phyloP scores from a whole-genome alignment of 371 early-diverging fungal species.

The Syncephalis plumigaleata region DNA sequence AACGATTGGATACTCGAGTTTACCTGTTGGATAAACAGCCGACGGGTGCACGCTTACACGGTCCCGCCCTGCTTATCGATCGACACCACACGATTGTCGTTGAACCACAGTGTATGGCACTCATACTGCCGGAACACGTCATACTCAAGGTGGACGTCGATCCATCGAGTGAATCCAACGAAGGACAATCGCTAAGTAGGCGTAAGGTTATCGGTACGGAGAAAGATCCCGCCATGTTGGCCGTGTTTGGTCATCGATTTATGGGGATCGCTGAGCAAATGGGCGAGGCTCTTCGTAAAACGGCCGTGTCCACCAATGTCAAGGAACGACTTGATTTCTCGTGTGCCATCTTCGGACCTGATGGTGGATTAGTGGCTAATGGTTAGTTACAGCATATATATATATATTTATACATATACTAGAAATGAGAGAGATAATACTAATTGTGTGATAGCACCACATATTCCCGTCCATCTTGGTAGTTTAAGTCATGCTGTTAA shows the following conservation, averaged over 20 bases:
- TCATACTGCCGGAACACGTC: constrained; percentile 60
- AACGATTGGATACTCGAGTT: constrained; percentile 57
- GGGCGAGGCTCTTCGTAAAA: constrained; percentile 88
- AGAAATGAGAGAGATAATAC: too few species aligned
- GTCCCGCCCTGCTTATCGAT: constrained; percentile 81
- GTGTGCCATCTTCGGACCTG: constrained; percentile 90
- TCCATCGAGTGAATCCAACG: not conserved
- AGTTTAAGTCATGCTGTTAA: constrained; percentile 84
- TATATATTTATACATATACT: not conserved
- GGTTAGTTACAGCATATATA: constrained; percentile 5
- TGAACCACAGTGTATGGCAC: constrained; percentile 57
- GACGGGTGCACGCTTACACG: constrained; percentile 45
- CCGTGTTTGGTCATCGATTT: constrained; percentile 88
- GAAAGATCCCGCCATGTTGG: constrained; percentile 69
- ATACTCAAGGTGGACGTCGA: constrained; percentile 43
- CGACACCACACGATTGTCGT: constrained; percentile 74
- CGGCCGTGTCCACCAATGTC: constrained; percentile 89
- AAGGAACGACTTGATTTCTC: constrained; percentile 94
- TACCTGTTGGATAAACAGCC: constrained; percentile 39
- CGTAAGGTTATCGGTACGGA: constrained; percentile 27
- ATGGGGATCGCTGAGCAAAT: constrained; percentile 97
- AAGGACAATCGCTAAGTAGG: constrained; percentile 5
- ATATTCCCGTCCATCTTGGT: constrained; percentile 92
- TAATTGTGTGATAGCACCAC: constrained; percentile 58
- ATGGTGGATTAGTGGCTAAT: constrained; percentile 77